phyloP scores from a whole-genome alignment of 257 asterid species.

The Verbascum thapsus region DNA sequence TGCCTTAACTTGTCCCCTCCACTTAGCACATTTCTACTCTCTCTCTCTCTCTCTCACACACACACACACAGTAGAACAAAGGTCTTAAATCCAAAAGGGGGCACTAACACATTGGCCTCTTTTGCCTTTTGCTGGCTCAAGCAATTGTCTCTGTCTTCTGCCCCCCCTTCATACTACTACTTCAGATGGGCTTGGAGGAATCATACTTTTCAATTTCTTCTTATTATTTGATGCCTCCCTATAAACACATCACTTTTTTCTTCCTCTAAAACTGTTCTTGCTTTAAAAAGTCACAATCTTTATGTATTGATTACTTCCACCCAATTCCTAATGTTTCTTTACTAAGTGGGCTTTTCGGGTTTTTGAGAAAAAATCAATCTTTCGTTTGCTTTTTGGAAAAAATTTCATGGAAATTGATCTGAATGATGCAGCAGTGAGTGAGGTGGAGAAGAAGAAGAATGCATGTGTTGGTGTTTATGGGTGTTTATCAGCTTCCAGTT shows the following conservation, averaged over 20 bases:
- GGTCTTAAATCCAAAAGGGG: conserved; percentile 63
- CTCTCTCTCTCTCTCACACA: conserved; percentile 38
- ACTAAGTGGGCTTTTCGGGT: conserved; percentile 26
- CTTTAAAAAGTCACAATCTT: conserved; percentile 56
- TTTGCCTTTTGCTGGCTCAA: conserved; percentile 70
- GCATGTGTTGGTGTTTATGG: conserved; percentile 53
- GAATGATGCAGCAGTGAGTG: conserved; percentile 70
- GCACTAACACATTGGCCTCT: conserved; percentile 64
- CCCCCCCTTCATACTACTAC: conserved; percentile 70
- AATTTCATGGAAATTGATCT: conserved; percentile 93
- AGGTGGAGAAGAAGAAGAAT: conserved; percentile 64
- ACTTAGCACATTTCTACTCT: conserved; percentile 60
- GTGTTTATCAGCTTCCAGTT: conserved; percentile 52
- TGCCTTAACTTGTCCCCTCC: conserved; percentile 98
- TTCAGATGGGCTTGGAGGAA: conserved; percentile 86
- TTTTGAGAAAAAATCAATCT: conserved; percentile 23
- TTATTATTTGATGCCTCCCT: conserved; percentile 66
- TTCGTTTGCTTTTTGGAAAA: neutral
- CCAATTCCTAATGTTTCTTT: conserved; percentile 31
- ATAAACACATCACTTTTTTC: no score
- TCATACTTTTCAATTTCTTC: conserved; percentile 82
- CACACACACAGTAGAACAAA: conserved; percentile 28
- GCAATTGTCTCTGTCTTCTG: conserved; percentile 86
- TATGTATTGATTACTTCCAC: conserved; percentile 41
- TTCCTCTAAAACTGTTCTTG: conserved; percentile 27